Evolutionary conservation across 2,329 filamentous ascomycete genomes (phyloP).

Genomic region (Aspergillus sp.): DNA sequence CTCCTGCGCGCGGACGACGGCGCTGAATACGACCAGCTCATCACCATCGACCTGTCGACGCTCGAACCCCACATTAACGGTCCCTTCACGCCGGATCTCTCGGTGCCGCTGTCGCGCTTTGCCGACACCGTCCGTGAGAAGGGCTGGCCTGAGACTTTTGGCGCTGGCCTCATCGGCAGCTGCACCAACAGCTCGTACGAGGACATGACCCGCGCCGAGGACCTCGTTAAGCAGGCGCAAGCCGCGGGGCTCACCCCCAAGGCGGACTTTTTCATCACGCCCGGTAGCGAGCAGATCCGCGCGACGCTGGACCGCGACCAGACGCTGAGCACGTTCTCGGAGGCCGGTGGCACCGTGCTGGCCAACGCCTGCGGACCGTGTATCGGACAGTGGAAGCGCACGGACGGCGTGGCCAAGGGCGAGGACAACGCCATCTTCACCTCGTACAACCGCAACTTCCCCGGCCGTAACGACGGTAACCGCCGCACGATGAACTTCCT

Average conservation of each 20-base stretch:
- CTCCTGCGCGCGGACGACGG: constrained; percentile 74
- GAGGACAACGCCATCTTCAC: constrained; percentile 92
- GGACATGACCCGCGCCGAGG: constrained; percentile 95
- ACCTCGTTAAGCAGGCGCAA: constrained; percentile 86
- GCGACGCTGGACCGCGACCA: constrained; percentile 88
- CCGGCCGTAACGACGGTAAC: constrained; percentile 95
- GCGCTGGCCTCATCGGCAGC: constrained; percentile 91
- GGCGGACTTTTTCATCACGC: constrained; percentile 92
- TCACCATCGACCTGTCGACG: constrained; percentile 84
- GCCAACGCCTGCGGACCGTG: constrained; percentile 95
- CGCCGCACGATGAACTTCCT: constrained; percentile 98
- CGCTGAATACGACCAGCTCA: constrained; percentile 85
- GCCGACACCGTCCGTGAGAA: constrained; percentile 79
- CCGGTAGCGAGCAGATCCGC: constrained; percentile 93
- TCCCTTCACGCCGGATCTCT: constrained; percentile 92
- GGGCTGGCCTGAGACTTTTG: constrained; percentile 86
- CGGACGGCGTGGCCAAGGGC: constrained; percentile 79
- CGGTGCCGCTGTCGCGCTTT: constrained; percentile 88
- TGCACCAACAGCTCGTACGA: constrained; percentile 99
- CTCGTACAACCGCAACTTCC: constrained; percentile 98
- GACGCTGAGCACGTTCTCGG: constrained; percentile 79
- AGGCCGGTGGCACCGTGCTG: constrained; percentile 82
- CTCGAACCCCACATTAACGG: constrained; percentile 97
- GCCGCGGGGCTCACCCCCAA: constrained; percentile 87
- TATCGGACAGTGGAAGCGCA: constrained; percentile 93